Evolutionary conservation across 345 rosid species (phyloP), one percentile per base, ranked within the genome.

Genomic region (Linum tenue): DNA sequence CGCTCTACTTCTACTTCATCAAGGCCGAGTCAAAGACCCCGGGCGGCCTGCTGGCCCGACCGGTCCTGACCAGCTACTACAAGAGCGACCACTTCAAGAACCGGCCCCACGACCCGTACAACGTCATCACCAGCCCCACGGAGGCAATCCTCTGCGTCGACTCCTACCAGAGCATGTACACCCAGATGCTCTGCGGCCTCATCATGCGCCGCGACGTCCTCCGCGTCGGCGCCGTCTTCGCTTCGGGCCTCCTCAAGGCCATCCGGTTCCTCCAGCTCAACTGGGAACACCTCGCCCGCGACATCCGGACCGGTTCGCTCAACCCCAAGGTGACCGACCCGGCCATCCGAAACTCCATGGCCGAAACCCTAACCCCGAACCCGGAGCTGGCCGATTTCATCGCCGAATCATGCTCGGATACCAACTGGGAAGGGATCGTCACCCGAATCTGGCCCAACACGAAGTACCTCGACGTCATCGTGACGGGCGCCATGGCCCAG

Each of bases 401-500:
- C 8, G 66, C 65, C 12, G 59, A 35, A 6, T 79, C 86, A 55
- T 94, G 99, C 59, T 66, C 70, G 0, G 72, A 66, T 2, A 85
- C 83, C 9, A 80, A 79, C 37, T 94, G 96, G 98, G 97, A 84
- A 38, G 74, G 88, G 22, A 86, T 92, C 11, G 82, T 92, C 50
- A 81, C 86, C 0, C 69, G 89, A 55, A 83, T 92, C 44, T 92
- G 98, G 97, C 97, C 98, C 7, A 85, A 88, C 64, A 90, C 97
- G 0, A 90, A 85, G 63, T 92, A 92, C 55, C 76, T 92, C 2
- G 98, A 92, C 66, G 98, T 92, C 44, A 92, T 92, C 6, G 97
- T 92, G 1, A 90, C 98, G 0, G 97, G 98, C 22, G 90, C 98
- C 6, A 92, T 92, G 98, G 96, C 97, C 16, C 98, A 92, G 70